Base-by-base conservation (phyloP, 2,329 filamentous ascomycete genomes). In the Coleophoma cylindrospora region DNA sequence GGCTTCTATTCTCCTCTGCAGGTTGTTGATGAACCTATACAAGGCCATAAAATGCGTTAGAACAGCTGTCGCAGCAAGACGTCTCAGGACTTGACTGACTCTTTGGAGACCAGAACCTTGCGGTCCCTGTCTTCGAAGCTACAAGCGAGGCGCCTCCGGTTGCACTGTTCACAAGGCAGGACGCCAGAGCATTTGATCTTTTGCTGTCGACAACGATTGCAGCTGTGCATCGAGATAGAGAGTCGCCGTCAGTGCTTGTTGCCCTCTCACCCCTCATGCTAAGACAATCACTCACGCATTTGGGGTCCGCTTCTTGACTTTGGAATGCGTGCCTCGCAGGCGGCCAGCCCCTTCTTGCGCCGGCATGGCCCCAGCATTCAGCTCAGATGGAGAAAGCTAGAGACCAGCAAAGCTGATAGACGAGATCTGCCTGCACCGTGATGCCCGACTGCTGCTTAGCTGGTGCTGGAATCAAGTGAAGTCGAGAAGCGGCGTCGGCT, bases 31-130 rank as follows among this genome's bases (percentile, higher is more conserved):
- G 36, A 4, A 38, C 36, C 36, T 38, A 17, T 10, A 27, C 8
- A 8, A 27, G 4, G 36, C 15, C n/a, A n/a, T n/a, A n/a, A n/a
- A 38, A 38, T 38, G 6, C 11, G 36, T 38, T 10, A 38, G 22
- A 27, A 27, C 36, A 38, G 19, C 40, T 43, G n/a, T 17, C 4
- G 4, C 14, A 17, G 19, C 7, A 15, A 17, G 4, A 43, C 6
- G 19, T 6, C 19, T 47, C 19, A 49, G 38, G 44, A 17, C n/a
- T 37, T 22, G 48, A 55, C 62, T 48, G 55, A 74, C 73, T 70
- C 71, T 62, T 66, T 65, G 13, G 74, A 74, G 4, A 78, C 74
- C 4, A 77, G 58, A 13, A 77, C 65, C 53, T 76, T 76, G 36
- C 74, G 36, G 4, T 38, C 70, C n/a, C 67, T 65, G 37, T 74